These are phyloP conservation scores for Thelonectria discophora DNA, from an alignment of 2,329 filamentous ascomycete species.

Conservation along the genomic window DNA sequence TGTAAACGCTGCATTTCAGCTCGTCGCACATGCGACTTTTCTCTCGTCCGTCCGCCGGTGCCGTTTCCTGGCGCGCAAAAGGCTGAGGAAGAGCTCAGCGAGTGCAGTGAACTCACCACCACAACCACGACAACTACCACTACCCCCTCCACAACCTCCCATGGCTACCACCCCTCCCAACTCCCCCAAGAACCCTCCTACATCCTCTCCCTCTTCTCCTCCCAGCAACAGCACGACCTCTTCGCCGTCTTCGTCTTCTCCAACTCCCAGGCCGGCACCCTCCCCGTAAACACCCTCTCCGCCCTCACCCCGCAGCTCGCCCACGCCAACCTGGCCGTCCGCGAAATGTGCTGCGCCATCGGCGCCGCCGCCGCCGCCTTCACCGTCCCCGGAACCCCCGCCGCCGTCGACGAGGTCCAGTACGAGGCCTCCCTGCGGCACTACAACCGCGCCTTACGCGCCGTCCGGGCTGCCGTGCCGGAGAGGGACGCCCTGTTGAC, in stretches of 20 bases:
- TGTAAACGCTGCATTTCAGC: constrained; percentile 30
- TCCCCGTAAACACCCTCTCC: constrained; percentile 32
- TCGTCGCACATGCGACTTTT: constrained; percentile 27
- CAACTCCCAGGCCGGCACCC: constrained; percentile 29
- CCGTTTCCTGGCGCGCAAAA: neutral
- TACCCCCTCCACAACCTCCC: no score
- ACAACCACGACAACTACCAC: no score
- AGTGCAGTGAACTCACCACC: no score
- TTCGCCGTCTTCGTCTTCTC: constrained; percentile 34
- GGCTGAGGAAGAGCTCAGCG: no score
- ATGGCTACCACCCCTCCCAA: no score
- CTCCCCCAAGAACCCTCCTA: constrained; percentile 26
- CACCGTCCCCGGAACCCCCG: constrained; percentile 17
- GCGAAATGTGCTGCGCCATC: constrained; percentile 35
- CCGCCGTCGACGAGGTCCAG: constrained; percentile 19
- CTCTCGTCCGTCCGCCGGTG: constrained; percentile 12
- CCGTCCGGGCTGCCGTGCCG: constrained; percentile 13
- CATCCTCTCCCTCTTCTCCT: constrained; percentile 30
- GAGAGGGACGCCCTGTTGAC: constrained; percentile 20
- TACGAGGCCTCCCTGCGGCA: constrained; percentile 29
- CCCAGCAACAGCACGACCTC: constrained; percentile 36
- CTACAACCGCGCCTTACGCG: constrained; percentile 33
- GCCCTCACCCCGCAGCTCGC: constrained; percentile 36
- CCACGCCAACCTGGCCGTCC: constrained; percentile 27
- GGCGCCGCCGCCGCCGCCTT: constrained; percentile 31